Evolutionary conservation across 108 stramenopile species (phyloP), one percentile per base, ranked within the genome.

Genomic region (Seminavis robusta): DNA sequence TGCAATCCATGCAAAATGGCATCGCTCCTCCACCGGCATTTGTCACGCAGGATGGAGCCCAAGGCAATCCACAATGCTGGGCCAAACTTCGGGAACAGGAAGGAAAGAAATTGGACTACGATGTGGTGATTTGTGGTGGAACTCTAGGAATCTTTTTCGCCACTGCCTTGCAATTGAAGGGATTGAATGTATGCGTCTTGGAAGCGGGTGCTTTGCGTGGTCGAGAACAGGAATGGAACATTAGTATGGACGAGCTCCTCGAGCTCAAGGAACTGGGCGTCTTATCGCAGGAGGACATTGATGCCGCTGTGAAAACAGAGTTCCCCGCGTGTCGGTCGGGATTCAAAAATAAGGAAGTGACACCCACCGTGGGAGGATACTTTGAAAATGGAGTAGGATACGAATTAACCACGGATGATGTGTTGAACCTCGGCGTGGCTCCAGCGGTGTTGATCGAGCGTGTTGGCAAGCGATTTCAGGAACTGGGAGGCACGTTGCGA

Each of bases 211-310:
- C 77, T 42, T 61, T 94, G 16, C 67, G 62, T 24, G 94, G 94
- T 3, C 52, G 96, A 25, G 89, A 92, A 60, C 96, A 97, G 69
- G 96, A 95, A 49, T 95, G 96, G 96, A 97, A 97, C 56, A 87
- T 97, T 17, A 80, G 82, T 25, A 79, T 77, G 77, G 80, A 90
- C 41, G 95, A 96, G 57, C 38, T 96, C 15, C 23, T 67, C 38
- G 90, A 92, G 50, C 76, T 96, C 28, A 64, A 78, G 29, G 74
- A 86, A 20, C 41, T 89, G 33, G 86, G 90, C 33, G 74, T 94
- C 10, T 57, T 96, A 33, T 77, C 80, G 7, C 36, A 78, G 59
- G 83, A 84, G 34, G 94, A 95, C 56, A 60, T 93, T 31, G 79
- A 88, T 21, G 86, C 56, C 24, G 77, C 79, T 37, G 64, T 95